Evolutionary conservation across 1,284 basidiomycete genomes (phyloP), one percentile per base, ranked within the genome.

Genomic region (Rugosomyces carneus): DNA sequence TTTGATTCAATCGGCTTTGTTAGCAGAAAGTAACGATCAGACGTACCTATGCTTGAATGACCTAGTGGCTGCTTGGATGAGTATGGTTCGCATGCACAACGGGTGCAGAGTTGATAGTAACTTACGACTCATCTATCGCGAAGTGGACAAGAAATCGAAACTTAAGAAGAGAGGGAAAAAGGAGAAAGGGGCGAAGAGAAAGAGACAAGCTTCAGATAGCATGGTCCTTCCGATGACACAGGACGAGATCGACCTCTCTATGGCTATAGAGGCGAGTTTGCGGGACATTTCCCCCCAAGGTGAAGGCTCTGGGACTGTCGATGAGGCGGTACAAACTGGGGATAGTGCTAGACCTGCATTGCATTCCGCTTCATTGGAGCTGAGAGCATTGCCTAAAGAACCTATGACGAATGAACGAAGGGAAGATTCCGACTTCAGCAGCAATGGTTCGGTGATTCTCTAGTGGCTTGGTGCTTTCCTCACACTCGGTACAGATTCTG

Each of bases 221-320:
- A 20, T 27, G 38, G 21, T 20, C 8, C 40, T 29, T 20, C 40
- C 26, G 11, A 23, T 54, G 21, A 38, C 43, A 20, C 57, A 64
- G 47, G 68, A 76, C 54, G 63, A 67, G 38, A 38, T 58, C 31
- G 81, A 89, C 51, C 58, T 91, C 21, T 75, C 80, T 8, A 75
- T 74, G 18, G 89, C 89, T 8, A 85, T 93, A 44, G 80, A 84
- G 54, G 82, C 84, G 5, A 86, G 81, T 55, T 60, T 93, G 46
- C 42, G 50, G 19, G 55, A 55, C 36, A 16, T 51, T 18, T 27
- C 47, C 15, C 41, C 6, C 31, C 16, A 24, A 21, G 19, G 13
- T n/a, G 29, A 19, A 36, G 42, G 24, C 1, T 10, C n/a, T 8
- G 35, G 4, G 13, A 10, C n/a, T 23, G 5, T 24, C 13, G 42